phyloP scores from a whole-genome alignment of 2,329 filamentous ascomycete species.

The Talaromyces albobiverticillius region DNA sequence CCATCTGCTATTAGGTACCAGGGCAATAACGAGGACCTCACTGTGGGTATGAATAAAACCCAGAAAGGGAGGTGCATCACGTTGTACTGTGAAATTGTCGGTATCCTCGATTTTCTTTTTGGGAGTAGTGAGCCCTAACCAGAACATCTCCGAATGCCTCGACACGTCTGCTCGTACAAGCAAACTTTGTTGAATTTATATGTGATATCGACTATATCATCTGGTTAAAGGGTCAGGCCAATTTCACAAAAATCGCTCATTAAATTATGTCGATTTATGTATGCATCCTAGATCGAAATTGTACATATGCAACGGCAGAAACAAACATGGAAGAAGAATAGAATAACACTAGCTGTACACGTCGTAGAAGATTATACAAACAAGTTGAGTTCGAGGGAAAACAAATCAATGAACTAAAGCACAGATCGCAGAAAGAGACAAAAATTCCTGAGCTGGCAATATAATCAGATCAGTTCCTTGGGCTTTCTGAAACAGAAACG shows the following conservation, averaged over 20 bases:
- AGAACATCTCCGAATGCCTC: no score
- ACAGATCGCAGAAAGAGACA: not conserved
- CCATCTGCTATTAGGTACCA: no score
- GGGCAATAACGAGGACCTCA: no score
- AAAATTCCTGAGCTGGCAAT: not conserved
- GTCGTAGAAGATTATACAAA: not conserved
- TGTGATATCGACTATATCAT: no score
- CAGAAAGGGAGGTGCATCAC: no score
- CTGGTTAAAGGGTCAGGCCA: no score
- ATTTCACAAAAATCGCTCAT: not conserved
- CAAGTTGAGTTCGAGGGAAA: not conserved
- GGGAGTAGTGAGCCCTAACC: not conserved
- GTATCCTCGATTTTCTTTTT: not conserved
- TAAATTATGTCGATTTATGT: not conserved
- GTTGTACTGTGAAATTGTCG: no score
- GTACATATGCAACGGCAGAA: not conserved
- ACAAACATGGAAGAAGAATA: not conserved
- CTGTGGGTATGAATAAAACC: no score
- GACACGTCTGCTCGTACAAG: no score
- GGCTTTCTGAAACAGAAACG: not conserved
- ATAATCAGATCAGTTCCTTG: not conserved
- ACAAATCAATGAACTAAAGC: not conserved
- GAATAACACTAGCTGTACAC: slow-evolving; percentile 12
- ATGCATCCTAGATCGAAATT: slow-evolving; percentile 9
- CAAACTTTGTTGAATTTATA: no score